Base-by-base conservation (phyloP, 208 protist genomes). In the Crithidia bombi region DNA sequence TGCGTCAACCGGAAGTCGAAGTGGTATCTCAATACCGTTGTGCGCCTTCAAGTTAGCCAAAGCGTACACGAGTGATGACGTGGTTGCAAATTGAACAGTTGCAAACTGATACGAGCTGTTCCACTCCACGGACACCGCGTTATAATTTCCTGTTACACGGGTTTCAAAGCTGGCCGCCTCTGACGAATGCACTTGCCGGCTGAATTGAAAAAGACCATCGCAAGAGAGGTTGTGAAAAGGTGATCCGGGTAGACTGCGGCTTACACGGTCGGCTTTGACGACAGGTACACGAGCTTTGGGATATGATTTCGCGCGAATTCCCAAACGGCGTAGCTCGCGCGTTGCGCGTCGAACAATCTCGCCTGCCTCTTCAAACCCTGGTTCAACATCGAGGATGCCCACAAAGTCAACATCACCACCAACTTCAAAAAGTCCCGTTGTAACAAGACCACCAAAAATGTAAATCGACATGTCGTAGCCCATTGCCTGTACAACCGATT, bases 341-440 rank as follows among this genome's bases (percentile, higher is more conserved):
- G 86, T 82, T 17, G 87, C 59, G 23, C 85, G 80, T 19, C 65
- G 73, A 5, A 95, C 78, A 71, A 97, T 93, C 44, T 89, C 85
- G 17, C 83, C 81, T 33, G 90, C 76, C 52, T 97, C 90, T 21
- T 85, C 83, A 78, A 90, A 76, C 21, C 80, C 82, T 49, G 92
- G 90, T 65, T 97, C 90, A 36, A 95, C 75, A 64, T 97, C 92
- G 17, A 82, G 69, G 51, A 97, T 89, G 19, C 86, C 89, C 19
- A 93, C 89, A 83, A 97, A 95, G 73, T 97, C 92, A 14, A 91
- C 83, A 56, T 97, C 92, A 21, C 92, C 92, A 36, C 88, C 89
- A 33, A 91, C 89, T 47, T 97, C 90, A 21, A 95, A 73, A 19
- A 97, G 51, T 4, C 87, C 82, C 10, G 93, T 69, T 15, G 84